Evolutionary conservation across 1,284 basidiomycete species (phyloP).

Genomic region (Papiliotrema terrestris): DNA sequence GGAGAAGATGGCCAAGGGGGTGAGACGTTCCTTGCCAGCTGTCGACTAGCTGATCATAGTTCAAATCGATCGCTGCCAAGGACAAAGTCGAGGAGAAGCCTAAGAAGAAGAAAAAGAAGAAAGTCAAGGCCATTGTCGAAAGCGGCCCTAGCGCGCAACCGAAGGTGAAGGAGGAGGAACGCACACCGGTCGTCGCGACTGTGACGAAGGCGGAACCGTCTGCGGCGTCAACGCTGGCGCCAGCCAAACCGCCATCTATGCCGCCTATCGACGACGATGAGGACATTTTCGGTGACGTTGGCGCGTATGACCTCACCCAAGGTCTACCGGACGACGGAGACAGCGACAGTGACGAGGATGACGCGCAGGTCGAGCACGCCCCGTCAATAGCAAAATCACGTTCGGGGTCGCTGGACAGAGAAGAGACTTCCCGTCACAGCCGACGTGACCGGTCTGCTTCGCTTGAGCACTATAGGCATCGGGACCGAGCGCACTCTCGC

Average conservation of each 20-base stretch:
- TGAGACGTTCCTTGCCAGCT: slow-evolving; percentile 54
- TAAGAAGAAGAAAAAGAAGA: slow-evolving; percentile 57
- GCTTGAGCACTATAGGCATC: neutral
- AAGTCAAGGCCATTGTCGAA: slow-evolving; percentile 13
- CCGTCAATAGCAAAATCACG: slow-evolving; percentile 14
- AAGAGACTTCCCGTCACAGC: neutral
- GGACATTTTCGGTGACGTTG: slow-evolving; percentile 77
- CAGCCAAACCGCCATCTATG: neutral
- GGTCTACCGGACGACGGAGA: slow-evolving; percentile 50
- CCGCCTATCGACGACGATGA: slow-evolving; percentile 42
- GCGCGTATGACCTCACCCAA: slow-evolving; percentile 66
- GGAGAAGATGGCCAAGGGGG: slow-evolving; percentile 32
- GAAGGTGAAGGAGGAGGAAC: neutral
- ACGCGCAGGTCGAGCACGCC: slow-evolving; percentile 16
- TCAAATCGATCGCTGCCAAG: slow-evolving; percentile 42
- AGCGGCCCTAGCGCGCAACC: too few species aligned
- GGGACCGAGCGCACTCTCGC: slow-evolving; percentile 1
- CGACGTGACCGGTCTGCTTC: neutral
- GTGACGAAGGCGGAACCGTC: too few species aligned
- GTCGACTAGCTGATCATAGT: slow-evolving; percentile 25
- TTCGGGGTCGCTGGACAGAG: slow-evolving; percentile 4
- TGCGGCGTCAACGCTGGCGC: neutral
- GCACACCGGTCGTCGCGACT: too few species aligned
- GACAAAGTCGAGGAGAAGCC: slow-evolving; percentile 34
- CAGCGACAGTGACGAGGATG: slow-evolving; percentile 84